A percentile compares a stretch with the other conserved stretches of the same genome.
Evolutionary conservation across 495 filamentous ascomycete species (phyloP).

Genomic region (Bathelium albidoporum): DNA sequence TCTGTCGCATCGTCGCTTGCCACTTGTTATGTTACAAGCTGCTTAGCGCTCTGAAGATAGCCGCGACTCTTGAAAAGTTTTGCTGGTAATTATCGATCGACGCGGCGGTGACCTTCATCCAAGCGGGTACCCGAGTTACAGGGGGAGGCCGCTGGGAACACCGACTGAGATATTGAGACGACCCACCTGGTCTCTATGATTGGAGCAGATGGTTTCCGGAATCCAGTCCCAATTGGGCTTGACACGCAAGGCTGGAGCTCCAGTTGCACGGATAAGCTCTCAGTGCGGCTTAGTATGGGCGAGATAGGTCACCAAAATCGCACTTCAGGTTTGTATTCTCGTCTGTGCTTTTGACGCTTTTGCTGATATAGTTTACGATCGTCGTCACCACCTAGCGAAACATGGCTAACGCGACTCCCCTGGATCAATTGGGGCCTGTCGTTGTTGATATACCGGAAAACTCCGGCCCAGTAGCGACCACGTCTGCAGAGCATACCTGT

Average conservation of each 20-base stretch:
- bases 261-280: neutral
- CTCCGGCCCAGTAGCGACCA: neutral
- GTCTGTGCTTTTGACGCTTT: neutral
- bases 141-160: neutral
- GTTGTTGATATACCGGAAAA: neutral
- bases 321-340: neutral
- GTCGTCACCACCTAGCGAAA: neutral
- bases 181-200: neutral
- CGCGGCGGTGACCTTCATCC: neutral
- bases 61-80: neutral
- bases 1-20: neutral
- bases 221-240: neutral
- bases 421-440: neutral
- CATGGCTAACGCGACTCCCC: neutral
- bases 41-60: neutral
- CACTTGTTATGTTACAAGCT: neutral
- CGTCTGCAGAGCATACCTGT: neutral
- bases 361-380: neutral
- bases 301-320: neutral
- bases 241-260: neutral
- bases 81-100: neutral
- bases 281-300: neutral
- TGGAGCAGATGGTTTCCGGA: neutral
- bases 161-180: neutral
- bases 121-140: neutral